Percentiles rank a stretch among this genome's conserved stretches.
phyloP scores from a whole-genome alignment of 441 rosid species.

The Croton laevigatus region DNA sequence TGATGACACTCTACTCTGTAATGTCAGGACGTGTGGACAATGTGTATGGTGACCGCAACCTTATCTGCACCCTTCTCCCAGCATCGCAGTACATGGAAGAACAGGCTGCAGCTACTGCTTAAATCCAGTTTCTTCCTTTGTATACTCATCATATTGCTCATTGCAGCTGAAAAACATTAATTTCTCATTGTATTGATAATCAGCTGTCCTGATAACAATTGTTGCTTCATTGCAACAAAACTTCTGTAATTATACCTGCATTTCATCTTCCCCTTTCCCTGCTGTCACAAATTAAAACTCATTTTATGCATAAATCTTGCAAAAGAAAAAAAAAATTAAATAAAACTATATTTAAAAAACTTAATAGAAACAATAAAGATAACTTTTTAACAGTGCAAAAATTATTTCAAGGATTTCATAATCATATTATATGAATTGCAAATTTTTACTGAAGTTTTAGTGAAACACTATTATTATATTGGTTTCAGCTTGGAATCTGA shows the following conservation, averaged over 20 bases:
- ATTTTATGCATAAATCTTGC: not conserved
- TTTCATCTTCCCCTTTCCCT: not conserved
- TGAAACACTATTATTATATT: no score
- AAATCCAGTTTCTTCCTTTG: conserved; percentile 18
- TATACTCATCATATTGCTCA: conserved; percentile 24
- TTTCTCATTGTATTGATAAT: conserved; percentile 19
- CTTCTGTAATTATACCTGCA: conserved; percentile 26
- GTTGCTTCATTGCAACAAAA: conserved; percentile 36
- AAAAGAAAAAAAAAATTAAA: no score
- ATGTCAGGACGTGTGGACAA: conserved; percentile 85
- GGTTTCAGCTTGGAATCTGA: no score
- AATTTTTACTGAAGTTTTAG: no score
- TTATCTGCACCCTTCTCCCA: conserved; percentile 77
- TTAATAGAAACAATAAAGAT: no score
- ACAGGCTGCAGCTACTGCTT: conserved; percentile 80
- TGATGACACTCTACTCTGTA: not conserved
- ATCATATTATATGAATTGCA: no score
- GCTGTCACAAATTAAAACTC: not conserved
- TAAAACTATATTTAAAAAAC: not conserved
- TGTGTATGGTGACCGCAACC: conserved; percentile 94
- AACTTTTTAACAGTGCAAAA: no score
- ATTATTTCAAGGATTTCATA: no score
- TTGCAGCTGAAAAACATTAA: conserved; percentile 25
- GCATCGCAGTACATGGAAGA: conserved; percentile 64
- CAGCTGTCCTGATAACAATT: conserved; percentile 22